These are phyloP conservation scores for Liriodendron chinense DNA, from an alignment of 164 flowering plant genomes.

Conservation along the genomic window DNA sequence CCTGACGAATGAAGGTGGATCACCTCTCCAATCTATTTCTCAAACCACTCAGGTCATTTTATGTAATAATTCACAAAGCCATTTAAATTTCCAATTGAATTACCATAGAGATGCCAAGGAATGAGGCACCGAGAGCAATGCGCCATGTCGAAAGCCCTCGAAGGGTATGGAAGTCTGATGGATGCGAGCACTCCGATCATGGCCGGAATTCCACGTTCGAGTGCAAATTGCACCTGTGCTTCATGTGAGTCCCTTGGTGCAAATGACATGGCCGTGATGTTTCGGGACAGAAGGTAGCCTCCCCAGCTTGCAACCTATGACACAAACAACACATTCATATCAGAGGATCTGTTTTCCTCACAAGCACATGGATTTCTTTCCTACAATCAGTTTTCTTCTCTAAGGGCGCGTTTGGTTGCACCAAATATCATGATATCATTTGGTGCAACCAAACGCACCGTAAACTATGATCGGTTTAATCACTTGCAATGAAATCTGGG, in stretches of 20 bases:
- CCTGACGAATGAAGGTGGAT: neutral
- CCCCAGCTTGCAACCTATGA: constrained; percentile 95
- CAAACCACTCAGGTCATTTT: neutral
- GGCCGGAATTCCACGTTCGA: constrained; percentile 93
- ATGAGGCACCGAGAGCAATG: constrained; percentile 97
- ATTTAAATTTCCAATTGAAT: neutral
- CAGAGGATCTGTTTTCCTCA: neutral
- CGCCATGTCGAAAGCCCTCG: constrained; percentile 89
- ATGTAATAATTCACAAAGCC: neutral
- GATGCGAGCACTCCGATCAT: constrained; percentile 76
- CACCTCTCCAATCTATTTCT: neutral
- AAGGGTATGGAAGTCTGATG: constrained; percentile 78
- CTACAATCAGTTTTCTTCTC: no score
- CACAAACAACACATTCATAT: neutral
- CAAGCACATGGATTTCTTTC: no score
- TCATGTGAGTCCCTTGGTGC: constrained; percentile 89
- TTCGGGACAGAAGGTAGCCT: constrained; percentile 65
- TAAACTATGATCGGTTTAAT: no score
- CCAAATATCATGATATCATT: no score
- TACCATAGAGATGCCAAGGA: constrained; percentile 80
- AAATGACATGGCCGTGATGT: constrained; percentile 72
- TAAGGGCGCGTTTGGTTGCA: no score
- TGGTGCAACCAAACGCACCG: no score
- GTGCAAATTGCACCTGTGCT: constrained; percentile 91
- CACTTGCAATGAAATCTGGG: no score